Percentiles rank a stretch among this genome's conserved stretches.
These are phyloP conservation scores for Teunomyces barrocoloradensis DNA, from an alignment of 805 yeast species.

Conservation along the genomic window DNA sequence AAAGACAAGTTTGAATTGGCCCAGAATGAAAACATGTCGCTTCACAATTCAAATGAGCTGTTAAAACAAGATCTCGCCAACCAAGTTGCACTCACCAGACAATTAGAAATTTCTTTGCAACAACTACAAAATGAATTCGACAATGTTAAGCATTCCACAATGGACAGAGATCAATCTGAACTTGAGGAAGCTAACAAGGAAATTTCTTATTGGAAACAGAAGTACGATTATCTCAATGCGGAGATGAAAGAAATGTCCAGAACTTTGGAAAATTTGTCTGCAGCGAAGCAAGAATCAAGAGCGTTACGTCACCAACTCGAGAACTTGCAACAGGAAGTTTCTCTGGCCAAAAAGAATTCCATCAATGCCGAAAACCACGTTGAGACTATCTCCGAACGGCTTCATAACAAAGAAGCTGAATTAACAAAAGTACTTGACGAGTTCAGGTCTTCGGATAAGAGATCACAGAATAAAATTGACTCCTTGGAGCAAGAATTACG, in stretches of 20 bases:
- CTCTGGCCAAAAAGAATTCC: neutral
- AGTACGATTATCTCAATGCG: neutral
- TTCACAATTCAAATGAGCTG: neutral
- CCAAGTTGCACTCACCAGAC: neutral
- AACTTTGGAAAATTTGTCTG: neutral
- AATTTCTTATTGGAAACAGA: conserved; percentile 2
- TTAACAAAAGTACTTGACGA: conserved; percentile 1
- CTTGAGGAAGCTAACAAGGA: neutral
- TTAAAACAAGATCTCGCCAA: neutral
- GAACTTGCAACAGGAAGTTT: conserved; percentile 1
- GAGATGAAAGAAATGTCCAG: neutral
- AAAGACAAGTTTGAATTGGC: neutral
- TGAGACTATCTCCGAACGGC: neutral
- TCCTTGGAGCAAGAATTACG: conserved; percentile 9
- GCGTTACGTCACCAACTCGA: conserved; percentile 2
- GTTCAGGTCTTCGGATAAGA: conserved; percentile 1
- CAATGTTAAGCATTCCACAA: neutral
- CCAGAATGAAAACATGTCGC: neutral
- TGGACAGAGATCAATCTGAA: neutral
- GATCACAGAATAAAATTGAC: conserved; percentile 8
- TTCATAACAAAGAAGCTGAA: conserved; percentile 3
- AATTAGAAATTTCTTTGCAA: neutral
- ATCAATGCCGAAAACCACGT: neutral
- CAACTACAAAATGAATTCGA: neutral
- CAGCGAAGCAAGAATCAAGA: neutral